Evolutionary conservation across 2,329 filamentous ascomycete species (phyloP).

Genomic region (Lachnellula arida): DNA sequence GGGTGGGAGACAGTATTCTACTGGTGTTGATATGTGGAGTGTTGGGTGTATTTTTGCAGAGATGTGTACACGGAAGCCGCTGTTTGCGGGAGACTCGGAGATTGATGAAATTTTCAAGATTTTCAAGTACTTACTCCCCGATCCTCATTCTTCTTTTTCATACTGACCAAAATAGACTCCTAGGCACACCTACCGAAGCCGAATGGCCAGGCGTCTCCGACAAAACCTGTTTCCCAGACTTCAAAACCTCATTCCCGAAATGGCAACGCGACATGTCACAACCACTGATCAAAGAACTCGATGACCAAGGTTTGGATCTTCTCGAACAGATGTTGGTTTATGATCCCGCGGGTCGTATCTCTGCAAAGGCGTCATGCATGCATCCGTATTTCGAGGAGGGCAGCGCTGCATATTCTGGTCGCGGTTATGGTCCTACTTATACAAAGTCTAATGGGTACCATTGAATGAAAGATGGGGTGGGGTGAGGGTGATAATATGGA

Average conservation of each 20-base stretch:
- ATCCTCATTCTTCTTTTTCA: neutral
- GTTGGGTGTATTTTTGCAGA: slow-evolving; percentile 93
- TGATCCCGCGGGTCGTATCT: slow-evolving; percentile 81
- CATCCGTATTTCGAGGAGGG: slow-evolving; percentile 71
- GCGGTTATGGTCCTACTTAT: slow-evolving; percentile 30
- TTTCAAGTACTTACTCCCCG: slow-evolving; percentile 60
- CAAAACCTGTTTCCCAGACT: slow-evolving; percentile 83
- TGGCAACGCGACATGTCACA: slow-evolving; percentile 69
- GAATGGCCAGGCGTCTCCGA: slow-evolving; percentile 74
- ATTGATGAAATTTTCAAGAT: slow-evolving; percentile 95
- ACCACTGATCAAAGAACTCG: slow-evolving; percentile 66
- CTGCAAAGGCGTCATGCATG: slow-evolving; percentile 78
- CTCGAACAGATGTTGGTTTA: slow-evolving; percentile 72
- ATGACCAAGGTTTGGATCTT: slow-evolving; percentile 66
- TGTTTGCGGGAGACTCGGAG: slow-evolving; percentile 89
- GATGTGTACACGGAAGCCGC: slow-evolving; percentile 90
- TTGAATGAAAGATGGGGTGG: slow-evolving; percentile 20
- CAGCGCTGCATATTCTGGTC: slow-evolving; percentile 32
- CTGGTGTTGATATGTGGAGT: slow-evolving; percentile 94
- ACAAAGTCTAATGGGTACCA: slow-evolving; percentile 26
- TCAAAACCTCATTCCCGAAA: slow-evolving; percentile 88
- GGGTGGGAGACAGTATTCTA: slow-evolving; percentile 87
- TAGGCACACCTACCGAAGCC: slow-evolving; percentile 78
- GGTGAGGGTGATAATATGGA: slow-evolving; percentile 7
- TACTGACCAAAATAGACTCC: slow-evolving; percentile 46